Base-by-base conservation (phyloP, 2,329 filamentous ascomycete genomes). In the Fusarium sp. region DNA sequence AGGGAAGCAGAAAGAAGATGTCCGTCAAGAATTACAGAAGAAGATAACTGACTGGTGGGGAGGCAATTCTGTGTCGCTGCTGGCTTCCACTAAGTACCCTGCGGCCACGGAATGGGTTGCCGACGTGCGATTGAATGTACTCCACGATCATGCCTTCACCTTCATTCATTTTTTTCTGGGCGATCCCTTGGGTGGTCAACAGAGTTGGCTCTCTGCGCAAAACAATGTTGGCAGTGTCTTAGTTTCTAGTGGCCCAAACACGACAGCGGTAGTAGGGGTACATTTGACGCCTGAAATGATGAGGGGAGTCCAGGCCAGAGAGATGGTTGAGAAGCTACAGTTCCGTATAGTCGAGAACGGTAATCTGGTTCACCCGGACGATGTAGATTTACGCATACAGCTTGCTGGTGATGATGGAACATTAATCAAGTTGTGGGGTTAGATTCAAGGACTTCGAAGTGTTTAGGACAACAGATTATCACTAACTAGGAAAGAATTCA, bases 151-250 rank as follows among this genome's bases (percentile, higher is more conserved):
- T 43, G 2, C 34, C 18, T 53, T 53, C 4, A 53, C 24, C 6
- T 53, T 53, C 1, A 82, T 95, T 22, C 87, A 91, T 75, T 82
- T 94, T 62, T 94, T 94, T 79, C 76, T 94, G 3, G 92, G 90
- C 1, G 76, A 83, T 4, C 80, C 83, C 3, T 81, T 85, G 1
- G 70, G 74, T 5, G 81, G 88, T 77, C 43, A 84, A 86, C 1
- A 74, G 80, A 2, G 90, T 87, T 65, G 83, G 84, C 49, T 53
- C 2, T 53, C 34, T 43, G 49, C 34, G 5, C 32, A 29, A 53
- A 53, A 53, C 13, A 53, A 43, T 29, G 10, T 43, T 3, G 49
- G 49, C n/a, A 53, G 49, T 18, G 34, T 20, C 12, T 29, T 53
- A n/a, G 24, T 53, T 25, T 53, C 49, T 2, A 25, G 24, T 13